These are phyloP conservation scores for Dipsacomyces acuminosporus DNA, from an alignment of 371 early-diverging fungal genomes.

Conservation along the genomic window DNA sequence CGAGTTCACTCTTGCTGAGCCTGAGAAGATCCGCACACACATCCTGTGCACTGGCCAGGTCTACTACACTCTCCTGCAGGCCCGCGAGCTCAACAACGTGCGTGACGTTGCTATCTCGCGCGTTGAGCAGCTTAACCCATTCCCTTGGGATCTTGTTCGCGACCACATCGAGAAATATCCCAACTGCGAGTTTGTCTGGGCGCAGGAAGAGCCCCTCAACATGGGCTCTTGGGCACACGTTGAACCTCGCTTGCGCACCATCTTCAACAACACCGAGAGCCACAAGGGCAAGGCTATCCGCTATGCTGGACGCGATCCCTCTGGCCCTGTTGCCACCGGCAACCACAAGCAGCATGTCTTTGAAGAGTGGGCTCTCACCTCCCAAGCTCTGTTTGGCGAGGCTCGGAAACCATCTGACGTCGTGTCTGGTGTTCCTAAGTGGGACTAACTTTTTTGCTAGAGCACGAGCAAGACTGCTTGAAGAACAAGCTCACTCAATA, in stretches of 20 bases:
- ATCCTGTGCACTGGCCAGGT: slow-evolving; percentile 95
- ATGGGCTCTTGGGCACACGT: slow-evolving; percentile 89
- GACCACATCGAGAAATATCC: slow-evolving; percentile 84
- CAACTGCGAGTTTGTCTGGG: slow-evolving; percentile 81
- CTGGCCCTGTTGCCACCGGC: slow-evolving; percentile 94
- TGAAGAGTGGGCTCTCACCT: slow-evolving; percentile 82
- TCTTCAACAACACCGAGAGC: slow-evolving; percentile 63
- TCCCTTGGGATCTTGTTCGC: slow-evolving; percentile 90
- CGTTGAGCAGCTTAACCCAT: slow-evolving; percentile 91
- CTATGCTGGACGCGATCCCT: slow-evolving; percentile 89
- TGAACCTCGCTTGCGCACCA: slow-evolving; percentile 78
- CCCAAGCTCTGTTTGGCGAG: slow-evolving; percentile 79
- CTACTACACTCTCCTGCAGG: slow-evolving; percentile 84
- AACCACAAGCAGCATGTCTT: slow-evolving; percentile 93
- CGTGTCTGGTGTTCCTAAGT: slow-evolving; percentile 66
- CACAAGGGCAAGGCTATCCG: slow-evolving; percentile 64
- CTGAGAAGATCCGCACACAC: slow-evolving; percentile 77
- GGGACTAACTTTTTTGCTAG: slow-evolving; percentile 40
- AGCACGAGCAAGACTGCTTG: no score
- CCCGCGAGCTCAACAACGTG: slow-evolving; percentile 80
- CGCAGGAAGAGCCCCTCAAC: slow-evolving; percentile 95
- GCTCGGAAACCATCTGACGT: slow-evolving; percentile 61
- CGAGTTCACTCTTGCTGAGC: slow-evolving; percentile 57
- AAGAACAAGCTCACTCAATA: no score
- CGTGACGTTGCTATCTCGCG: slow-evolving; percentile 87